Evolutionary conservation across 352 stramenopile genomes (phyloP).

Genomic region (Thalassiosira oceanica): DNA sequence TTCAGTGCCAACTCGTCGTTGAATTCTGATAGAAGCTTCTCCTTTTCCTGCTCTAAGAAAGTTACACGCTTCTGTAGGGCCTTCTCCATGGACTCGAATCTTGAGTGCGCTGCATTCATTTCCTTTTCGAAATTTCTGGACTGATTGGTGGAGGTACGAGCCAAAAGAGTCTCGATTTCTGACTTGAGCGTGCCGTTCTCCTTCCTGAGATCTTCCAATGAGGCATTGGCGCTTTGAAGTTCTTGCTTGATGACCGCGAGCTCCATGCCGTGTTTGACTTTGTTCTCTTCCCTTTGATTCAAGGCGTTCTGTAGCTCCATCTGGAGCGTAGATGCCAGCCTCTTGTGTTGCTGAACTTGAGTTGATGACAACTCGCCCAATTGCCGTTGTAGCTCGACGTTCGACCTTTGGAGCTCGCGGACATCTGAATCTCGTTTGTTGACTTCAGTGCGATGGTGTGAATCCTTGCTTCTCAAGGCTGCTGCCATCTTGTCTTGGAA

Average conservation of each 20-base stretch:
- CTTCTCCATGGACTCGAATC: conserved; percentile 56
- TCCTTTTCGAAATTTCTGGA: conserved; percentile 48
- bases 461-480: background rate
- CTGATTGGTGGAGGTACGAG: conserved; percentile 4
- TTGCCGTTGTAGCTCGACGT: too few species aligned
- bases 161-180: conserved; percentile 27
- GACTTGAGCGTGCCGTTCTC: conserved; percentile 42
- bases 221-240: conserved; percentile 36
- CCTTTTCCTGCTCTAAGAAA: conserved; percentile 45
- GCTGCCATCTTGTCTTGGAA: background rate
- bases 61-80: conserved; percentile 35
- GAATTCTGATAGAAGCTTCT: conserved; percentile 29
- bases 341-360: conserved; percentile 21
- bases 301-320: conserved; percentile 29
- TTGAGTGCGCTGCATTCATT: conserved; percentile 35
- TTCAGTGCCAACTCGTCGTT: conserved; percentile 35
- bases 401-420: conserved; percentile 1
- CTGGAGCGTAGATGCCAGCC: conserved; percentile 21
- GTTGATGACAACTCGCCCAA: too few species aligned
- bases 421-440: conserved; percentile 5
- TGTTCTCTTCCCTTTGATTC: conserved; percentile 17
- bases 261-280: conserved; percentile 29
- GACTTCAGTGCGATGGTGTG: conserved; percentile 11
- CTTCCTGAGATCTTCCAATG: conserved; percentile 30
- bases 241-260: conserved; percentile 34